These are phyloP conservation scores for Syzygium jambos DNA, from an alignment of 345 rosid species.

Conservation along the genomic window DNA sequence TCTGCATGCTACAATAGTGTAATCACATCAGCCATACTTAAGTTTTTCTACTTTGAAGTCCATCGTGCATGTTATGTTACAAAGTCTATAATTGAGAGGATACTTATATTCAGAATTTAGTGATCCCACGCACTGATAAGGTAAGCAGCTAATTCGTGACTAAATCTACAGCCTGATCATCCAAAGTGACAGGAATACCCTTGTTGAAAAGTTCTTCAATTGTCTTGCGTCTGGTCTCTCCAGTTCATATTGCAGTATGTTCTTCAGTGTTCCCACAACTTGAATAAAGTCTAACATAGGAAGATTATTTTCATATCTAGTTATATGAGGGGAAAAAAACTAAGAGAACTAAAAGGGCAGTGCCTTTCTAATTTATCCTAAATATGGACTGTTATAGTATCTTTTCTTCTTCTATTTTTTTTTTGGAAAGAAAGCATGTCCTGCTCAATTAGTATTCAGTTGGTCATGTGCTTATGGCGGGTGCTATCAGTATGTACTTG, in stretches of 20 bases:
- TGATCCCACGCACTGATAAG: neutral
- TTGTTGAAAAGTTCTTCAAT: neutral
- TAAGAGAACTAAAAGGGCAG: neutral
- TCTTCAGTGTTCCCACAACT: neutral
- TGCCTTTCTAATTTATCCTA: neutral
- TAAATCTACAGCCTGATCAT: neutral
- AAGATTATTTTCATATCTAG: neutral
- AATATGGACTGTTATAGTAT: neutral
- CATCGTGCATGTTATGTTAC: neutral
- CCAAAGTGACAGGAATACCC: neutral
- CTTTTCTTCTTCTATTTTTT: neutral
- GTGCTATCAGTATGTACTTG: neutral
- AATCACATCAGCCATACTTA: neutral
- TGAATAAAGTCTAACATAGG: neutral
- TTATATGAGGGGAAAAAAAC: neutral
- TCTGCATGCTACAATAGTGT: neutral
- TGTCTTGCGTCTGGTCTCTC: neutral
- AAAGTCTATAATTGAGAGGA: neutral
- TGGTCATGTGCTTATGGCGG: neutral
- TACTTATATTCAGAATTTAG: neutral
- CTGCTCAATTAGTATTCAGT: neutral
- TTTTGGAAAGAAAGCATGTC: neutral
- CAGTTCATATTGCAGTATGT: neutral
- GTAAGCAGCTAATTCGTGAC: neutral
- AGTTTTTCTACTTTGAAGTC: neutral